Evolutionary conservation across 495 filamentous ascomycete genomes (phyloP).

Genomic region (Penicillium riverlandense): DNA sequence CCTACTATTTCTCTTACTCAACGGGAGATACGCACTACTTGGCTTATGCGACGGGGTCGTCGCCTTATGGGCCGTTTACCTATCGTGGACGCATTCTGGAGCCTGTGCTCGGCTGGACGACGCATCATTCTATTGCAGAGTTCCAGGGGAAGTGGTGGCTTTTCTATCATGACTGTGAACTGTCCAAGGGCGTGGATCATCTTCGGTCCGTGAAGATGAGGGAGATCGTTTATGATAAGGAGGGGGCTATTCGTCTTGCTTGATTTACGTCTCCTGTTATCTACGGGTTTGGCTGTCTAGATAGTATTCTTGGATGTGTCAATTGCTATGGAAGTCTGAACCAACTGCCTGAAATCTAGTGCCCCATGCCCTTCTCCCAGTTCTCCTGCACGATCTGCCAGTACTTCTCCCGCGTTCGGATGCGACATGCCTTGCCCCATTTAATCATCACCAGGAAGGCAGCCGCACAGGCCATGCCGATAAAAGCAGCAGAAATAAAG

Average conservation of each 20-base stretch:
- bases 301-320: background rate
- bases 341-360: constrained; percentile 9
- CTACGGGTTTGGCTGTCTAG: too few species aligned
- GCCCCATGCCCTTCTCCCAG: constrained; percentile 31
- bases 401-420: constrained; percentile 34
- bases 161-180: constrained; percentile 65
- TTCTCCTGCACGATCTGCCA: constrained; percentile 35
- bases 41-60: constrained; percentile 54
- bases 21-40: constrained; percentile 69
- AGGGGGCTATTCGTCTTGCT: constrained; percentile 46
- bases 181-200: constrained; percentile 56
- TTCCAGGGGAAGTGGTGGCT: constrained; percentile 62
- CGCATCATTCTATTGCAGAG: constrained; percentile 71
- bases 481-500: constrained; percentile 56
- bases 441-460: constrained; percentile 51
- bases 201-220: constrained; percentile 61
- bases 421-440: constrained; percentile 40
- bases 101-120: constrained; percentile 72
- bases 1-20: constrained; percentile 71
- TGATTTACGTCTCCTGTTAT: background rate
- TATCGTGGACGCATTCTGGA: constrained; percentile 64
- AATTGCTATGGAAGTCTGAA: too few species aligned
- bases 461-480: constrained; percentile 45
- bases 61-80: constrained; percentile 60
- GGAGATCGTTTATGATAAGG: constrained; percentile 63